Percentiles rank a stretch among this genome's conserved stretches.
phyloP scores from a whole-genome alignment of 805 yeast genomes.

The Candida boidinii region DNA sequence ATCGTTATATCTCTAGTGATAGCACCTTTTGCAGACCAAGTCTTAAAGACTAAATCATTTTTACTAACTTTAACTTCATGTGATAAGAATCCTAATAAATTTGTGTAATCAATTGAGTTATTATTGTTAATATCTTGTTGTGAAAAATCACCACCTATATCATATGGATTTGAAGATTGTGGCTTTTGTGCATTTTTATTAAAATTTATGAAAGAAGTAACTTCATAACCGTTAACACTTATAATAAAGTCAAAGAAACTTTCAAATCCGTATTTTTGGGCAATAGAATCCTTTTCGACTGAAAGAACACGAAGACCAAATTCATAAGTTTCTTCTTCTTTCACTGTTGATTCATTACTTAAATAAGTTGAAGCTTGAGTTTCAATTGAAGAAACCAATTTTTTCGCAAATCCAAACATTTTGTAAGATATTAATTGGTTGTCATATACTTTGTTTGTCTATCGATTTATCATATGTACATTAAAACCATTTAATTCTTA shows the following conservation, averaged over 20 bases:
- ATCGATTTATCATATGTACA: too few relatives aligned
- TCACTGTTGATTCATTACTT: constrained; percentile 21
- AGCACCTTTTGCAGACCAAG: constrained; percentile 90
- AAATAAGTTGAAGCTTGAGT: constrained; percentile 20
- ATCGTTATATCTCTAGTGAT: constrained; percentile 31
- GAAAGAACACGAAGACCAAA: constrained; percentile 53
- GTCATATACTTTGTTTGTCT: too few relatives aligned
- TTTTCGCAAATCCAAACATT: constrained; percentile 62
- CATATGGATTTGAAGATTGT: constrained; percentile 19
- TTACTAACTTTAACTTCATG: constrained; percentile 19
- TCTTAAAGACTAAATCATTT: constrained; percentile 39
- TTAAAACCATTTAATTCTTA: too few relatives aligned
- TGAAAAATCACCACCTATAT: constrained; percentile 5
- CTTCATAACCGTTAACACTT: constrained; percentile 67
- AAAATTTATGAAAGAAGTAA: constrained; percentile 26
- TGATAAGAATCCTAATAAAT: constrained; percentile 15
- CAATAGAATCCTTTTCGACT: constrained; percentile 38
- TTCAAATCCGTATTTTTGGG: constrained; percentile 51
- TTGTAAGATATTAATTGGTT: not conserved
- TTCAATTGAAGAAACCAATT: constrained; percentile 48
- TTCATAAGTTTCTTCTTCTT: constrained; percentile 23
- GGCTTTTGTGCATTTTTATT: constrained; percentile 15
- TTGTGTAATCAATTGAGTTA: constrained; percentile 13
- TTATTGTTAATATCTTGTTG: constrained; percentile 1
- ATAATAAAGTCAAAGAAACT: constrained; percentile 83